Base-by-base conservation (phyloP, 1,284 basidiomycete species). In the Cutaneotrichosporon cutaneum region DNA sequence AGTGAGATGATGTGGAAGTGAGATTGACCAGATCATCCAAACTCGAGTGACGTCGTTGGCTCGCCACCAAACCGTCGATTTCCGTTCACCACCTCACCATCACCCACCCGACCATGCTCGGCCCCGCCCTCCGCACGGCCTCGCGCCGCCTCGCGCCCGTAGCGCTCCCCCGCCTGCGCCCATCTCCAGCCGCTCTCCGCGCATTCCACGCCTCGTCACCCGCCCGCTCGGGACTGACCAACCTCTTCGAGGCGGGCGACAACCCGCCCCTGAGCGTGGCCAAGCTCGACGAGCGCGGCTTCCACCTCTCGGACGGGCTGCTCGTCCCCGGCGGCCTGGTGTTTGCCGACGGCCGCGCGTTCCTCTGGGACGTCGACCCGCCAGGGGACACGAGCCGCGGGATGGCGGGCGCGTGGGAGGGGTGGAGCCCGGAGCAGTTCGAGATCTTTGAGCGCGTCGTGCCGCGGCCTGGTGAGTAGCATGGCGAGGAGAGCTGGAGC, bases 301-400 rank as follows among this genome's bases (percentile, higher is more conserved):
- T 81, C 66, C 75, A 78, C 22, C 70, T 82, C 18, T 73, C 75
- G 14, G 81, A 81, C 71, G 92, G 93, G 1, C 83, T 95, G 26
- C 78, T 92, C 14, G 76, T 96, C 0, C 85, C 87, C 0, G 87
- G 87, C 0, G 85, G 93, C 0, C 88, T 88, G 64, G 84, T 98
- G 16, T 89, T 99, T 66, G 77, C 95, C 4, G 90, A 93, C 68
- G 92, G 91, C 6, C 85, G 89, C 55, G 90, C 92, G 0, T 89
- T 94, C 59, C 77, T 98, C 36, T 99, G 94, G 94, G 88, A 97
- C 72, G 88, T 90, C 1, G 89, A 90, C 1, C 75, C 81, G 5
- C 83, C 81, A 8, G 87, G 86, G 81, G 71, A 71, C 52, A 66
- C 64, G 27, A 53, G 57, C 10, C 68, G 75, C 42, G 61, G 64